Conservation (phyloP, 768 basidiomycete species). For the Mycena rosella region DNA sequence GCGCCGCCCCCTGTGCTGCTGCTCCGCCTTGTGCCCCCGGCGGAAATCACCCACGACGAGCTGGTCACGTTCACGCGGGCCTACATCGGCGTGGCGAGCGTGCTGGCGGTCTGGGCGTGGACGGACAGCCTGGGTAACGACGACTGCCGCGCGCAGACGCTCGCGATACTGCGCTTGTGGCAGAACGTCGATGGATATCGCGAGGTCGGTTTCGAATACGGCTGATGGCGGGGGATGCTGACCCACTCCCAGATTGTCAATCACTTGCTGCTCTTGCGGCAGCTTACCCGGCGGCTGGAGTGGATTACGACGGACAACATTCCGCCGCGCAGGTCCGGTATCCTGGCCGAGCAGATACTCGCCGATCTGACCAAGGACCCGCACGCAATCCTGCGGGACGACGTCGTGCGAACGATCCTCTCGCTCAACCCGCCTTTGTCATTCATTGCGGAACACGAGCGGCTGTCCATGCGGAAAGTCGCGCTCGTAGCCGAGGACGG, state of each 20-base stretch:
- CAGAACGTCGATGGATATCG: constrained; percentile 78
- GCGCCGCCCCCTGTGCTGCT: constrained; percentile 54
- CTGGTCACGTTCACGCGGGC: constrained; percentile 77
- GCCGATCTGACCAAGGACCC: constrained; percentile 72
- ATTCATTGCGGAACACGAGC: constrained; percentile 71
- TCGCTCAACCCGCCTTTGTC: constrained; percentile 70
- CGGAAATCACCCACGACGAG: constrained; percentile 60
- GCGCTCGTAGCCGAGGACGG: constrained; percentile 81
- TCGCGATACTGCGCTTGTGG: constrained; percentile 76
- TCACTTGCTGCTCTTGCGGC: constrained; percentile 77
- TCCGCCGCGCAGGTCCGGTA: constrained; percentile 71
- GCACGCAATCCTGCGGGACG: constrained; percentile 66
- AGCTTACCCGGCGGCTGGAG: constrained; percentile 78
- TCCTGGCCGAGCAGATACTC: constrained; percentile 78
- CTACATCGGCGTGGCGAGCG: constrained; percentile 73
- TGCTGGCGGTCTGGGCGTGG: constrained; percentile 83
- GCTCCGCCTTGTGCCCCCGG: constrained; percentile 45
- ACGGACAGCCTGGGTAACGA: constrained; percentile 81
- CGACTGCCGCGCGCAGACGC: constrained; percentile 70
- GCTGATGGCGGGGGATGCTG: constrained; percentile 29
- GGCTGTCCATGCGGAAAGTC: constrained; percentile 68
- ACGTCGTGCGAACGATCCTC: constrained; percentile 71
- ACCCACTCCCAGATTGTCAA: constrained; percentile 71
- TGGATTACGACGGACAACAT: constrained; percentile 78
- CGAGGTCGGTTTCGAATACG: constrained; percentile 62